These are phyloP conservation scores for Neurospora sp. DNA, from an alignment of 495 filamentous ascomycete genomes.

Conservation along the genomic window DNA sequence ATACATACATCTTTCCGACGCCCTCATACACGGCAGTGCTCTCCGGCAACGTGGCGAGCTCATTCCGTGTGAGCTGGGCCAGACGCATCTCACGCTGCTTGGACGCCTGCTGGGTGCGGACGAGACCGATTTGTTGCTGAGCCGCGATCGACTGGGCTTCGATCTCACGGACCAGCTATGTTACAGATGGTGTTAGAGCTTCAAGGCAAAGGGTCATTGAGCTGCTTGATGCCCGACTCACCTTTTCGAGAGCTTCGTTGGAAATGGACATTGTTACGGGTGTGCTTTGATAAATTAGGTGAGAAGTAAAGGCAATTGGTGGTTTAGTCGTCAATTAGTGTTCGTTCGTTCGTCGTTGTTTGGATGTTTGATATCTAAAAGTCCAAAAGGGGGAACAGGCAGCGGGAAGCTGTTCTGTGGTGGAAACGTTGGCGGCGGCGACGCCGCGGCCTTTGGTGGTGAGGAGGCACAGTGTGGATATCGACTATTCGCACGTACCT, in stretches of 20 bases:
- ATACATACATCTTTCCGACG: conserved; percentile 84
- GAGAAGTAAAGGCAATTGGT: neutral
- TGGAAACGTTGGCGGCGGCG: neutral
- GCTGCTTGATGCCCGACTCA: conserved; percentile 22
- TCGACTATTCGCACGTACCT: neutral
- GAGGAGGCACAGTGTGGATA: neutral
- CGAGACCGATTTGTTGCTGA: conserved; percentile 84
- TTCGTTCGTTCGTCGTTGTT: neutral
- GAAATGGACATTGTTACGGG: conserved; percentile 73
- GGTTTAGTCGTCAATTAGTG: neutral
- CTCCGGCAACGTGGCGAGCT: conserved; percentile 66
- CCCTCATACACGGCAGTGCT: conserved; percentile 86
- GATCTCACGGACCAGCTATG: conserved; percentile 84
- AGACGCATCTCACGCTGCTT: conserved; percentile 87
- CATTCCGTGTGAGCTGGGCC: conserved; percentile 76
- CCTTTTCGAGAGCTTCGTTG: conserved; percentile 93
- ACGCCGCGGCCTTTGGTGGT: neutral
- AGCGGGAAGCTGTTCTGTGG: neutral
- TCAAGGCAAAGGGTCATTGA: neutral
- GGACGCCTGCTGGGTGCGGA: conserved; percentile 70
- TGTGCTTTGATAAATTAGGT: neutral
- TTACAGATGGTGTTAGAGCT: neutral
- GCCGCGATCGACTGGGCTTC: conserved; percentile 77
- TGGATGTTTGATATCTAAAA: neutral
- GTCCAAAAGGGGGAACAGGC: neutral